A percentile compares a stretch with the other conserved stretches of the same genome.
phyloP scores from a whole-genome alignment of 352 stramenopile species.

The Phytophthora multivora region DNA sequence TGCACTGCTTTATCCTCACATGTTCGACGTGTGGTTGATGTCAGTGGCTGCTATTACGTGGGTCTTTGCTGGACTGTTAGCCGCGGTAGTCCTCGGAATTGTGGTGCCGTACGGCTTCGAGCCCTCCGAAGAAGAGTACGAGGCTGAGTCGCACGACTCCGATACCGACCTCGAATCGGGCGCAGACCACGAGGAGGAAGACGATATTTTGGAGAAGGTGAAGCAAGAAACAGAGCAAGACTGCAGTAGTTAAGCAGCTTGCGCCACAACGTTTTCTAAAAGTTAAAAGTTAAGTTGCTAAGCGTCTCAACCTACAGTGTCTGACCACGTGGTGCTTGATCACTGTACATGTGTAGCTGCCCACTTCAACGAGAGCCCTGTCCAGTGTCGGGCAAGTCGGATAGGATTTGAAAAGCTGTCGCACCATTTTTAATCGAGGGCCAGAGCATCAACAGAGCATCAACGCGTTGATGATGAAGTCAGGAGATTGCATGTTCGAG shows the following conservation, averaged over 20 bases:
- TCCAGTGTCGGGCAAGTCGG: neutral
- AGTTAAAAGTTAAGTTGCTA: no score
- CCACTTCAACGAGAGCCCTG: neutral
- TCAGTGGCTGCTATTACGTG: slow-evolving; percentile 33
- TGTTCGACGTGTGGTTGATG: slow-evolving; percentile 41
- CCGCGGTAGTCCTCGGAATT: slow-evolving; percentile 15
- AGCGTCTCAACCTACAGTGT: neutral
- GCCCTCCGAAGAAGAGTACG: neutral
- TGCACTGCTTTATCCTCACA: slow-evolving; percentile 33
- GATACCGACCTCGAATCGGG: slow-evolving; percentile 18
- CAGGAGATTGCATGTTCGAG: slow-evolving; percentile 3
- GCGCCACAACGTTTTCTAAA: no score
- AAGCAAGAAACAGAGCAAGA: slow-evolving; percentile 2
- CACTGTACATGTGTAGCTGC: neutral
- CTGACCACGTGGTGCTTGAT: neutral
- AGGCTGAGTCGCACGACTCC: slow-evolving; percentile 2
- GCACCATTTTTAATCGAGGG: neutral
- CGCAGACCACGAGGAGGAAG: neutral
- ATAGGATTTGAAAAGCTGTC: slow-evolving; percentile 17
- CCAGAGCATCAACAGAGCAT: neutral
- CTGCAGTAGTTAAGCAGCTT: no score
- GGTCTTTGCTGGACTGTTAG: slow-evolving; percentile 31
- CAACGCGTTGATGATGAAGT: slow-evolving; percentile 13
- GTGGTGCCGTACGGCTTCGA: slow-evolving; percentile 27
- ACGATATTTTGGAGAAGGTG: neutral